Conservation (phyloP, 1,284 basidiomycete species). For the Moesziomyces aphidis region DNA sequence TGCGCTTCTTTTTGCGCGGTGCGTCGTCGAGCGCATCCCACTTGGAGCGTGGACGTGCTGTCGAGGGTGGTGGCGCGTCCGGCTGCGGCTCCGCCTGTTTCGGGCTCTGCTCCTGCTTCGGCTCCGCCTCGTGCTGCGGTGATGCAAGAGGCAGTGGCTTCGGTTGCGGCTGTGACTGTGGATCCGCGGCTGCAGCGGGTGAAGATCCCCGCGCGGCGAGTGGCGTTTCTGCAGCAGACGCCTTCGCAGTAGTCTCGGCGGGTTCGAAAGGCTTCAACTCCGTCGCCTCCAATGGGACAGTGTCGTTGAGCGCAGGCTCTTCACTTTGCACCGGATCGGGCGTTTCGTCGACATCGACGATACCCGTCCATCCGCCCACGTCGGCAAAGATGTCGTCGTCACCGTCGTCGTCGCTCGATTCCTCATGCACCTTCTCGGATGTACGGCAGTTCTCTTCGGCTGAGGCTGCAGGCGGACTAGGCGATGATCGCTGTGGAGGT, state of each 20-base stretch:
- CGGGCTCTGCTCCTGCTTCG: not conserved
- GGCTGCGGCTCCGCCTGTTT: not conserved
- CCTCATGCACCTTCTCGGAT: too few relatives aligned
- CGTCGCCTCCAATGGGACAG: too few relatives aligned
- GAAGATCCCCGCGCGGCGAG: too few relatives aligned
- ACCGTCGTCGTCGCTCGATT: slow-evolving; percentile 63
- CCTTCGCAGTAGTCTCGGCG: too few relatives aligned
- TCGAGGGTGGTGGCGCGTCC: not conserved
- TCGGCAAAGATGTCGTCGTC: slow-evolving; percentile 82
- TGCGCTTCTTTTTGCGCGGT: slow-evolving; percentile 18
- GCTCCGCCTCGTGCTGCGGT: too few relatives aligned
- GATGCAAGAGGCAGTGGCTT: too few relatives aligned
- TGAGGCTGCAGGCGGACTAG: not conserved
- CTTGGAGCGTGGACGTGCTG: not conserved
- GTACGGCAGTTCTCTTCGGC: too few relatives aligned
- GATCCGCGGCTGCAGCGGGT: too few relatives aligned
- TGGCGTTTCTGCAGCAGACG: too few relatives aligned
- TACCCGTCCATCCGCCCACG: slow-evolving; percentile 83
- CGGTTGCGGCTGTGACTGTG: too few relatives aligned
- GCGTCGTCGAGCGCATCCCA: not conserved
- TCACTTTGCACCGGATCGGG: slow-evolving; percentile 54
- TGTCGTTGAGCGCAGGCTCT: not conserved
- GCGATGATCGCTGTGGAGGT: not conserved
- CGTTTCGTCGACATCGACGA: slow-evolving; percentile 59
- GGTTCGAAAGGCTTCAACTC: too few relatives aligned